Evolutionary conservation across 148 eudicot species (phyloP).

Genomic region (Camellia sinensis): DNA sequence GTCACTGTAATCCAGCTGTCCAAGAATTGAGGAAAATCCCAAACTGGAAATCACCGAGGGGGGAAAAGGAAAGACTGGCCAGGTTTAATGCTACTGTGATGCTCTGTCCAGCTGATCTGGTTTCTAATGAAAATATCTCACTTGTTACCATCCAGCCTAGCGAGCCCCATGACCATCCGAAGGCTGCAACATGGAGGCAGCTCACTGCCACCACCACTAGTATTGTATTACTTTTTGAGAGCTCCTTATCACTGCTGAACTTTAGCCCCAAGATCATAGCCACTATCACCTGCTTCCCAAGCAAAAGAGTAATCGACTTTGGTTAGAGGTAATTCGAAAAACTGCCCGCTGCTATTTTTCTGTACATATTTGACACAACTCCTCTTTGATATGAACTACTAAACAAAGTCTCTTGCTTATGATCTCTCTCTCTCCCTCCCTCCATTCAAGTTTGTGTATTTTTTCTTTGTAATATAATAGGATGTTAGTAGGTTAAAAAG

Average conservation of each 20-base stretch:
- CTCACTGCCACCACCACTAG: slow-evolving; percentile 46
- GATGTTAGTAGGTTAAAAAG: too few relatives aligned
- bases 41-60: slow-evolving; percentile 55
- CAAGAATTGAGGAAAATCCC: slow-evolving; percentile 63
- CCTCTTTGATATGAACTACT: too few relatives aligned
- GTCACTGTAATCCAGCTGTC: slow-evolving; percentile 56
- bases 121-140: slow-evolving; percentile 74
- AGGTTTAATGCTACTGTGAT: slow-evolving; percentile 73
- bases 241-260: slow-evolving; percentile 42
- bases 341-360: too few relatives aligned
- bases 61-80: slow-evolving; percentile 60
- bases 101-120: slow-evolving; percentile 78
- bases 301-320: background rate
- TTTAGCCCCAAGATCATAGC: slow-evolving; percentile 59
- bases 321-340: too few relatives aligned
- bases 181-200: slow-evolving; percentile 68
- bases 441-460: too few relatives aligned
- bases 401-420: too few relatives aligned
- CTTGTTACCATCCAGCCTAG: slow-evolving; percentile 82
- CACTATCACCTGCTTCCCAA: slow-evolving; percentile 49
- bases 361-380: too few relatives aligned
- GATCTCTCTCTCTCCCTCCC: too few relatives aligned
- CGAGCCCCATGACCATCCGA: slow-evolving; percentile 85
- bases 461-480: too few relatives aligned
- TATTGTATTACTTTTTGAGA: slow-evolving; percentile 48